A percentile compares a stretch with the other conserved stretches of the same genome.
These are phyloP conservation scores for Ceratocystis harringtonii DNA, from an alignment of 2,329 filamentous ascomycete genomes.

Conservation along the genomic window DNA sequence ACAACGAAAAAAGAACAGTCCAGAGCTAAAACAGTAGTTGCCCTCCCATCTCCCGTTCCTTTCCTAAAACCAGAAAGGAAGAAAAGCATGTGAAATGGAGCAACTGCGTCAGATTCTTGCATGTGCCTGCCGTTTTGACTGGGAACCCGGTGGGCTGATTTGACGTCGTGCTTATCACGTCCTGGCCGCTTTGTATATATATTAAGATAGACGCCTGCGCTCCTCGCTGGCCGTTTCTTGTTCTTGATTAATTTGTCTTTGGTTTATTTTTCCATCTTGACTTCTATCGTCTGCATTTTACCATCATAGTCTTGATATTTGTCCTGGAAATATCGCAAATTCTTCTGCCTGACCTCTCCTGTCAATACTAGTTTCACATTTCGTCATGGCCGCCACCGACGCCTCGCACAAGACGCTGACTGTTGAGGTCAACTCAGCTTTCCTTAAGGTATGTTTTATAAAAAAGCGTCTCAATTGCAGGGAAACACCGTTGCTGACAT, in stretches of 20 bases:
- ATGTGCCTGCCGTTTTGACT: not conserved
- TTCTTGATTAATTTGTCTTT: not conserved
- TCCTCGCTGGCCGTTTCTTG: not conserved
- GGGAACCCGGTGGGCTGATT: not conserved
- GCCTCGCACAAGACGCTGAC: conserved; percentile 11
- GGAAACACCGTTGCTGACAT: not conserved
- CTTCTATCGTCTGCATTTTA: not conserved
- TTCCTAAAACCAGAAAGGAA: not conserved
- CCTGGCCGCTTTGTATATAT: not conserved
- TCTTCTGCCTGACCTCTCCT: not conserved
- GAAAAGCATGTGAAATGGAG: conserved; percentile 5
- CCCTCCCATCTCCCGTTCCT: not conserved
- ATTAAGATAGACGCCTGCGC: not conserved
- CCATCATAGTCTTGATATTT: not conserved
- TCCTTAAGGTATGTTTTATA: conserved; percentile 31
- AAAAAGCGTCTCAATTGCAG: too few species aligned
- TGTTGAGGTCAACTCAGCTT: conserved; percentile 30
- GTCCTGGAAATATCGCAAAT: not conserved
- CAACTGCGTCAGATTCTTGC: conserved; percentile 8
- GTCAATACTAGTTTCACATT: not conserved
- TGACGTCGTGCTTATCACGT: conserved; percentile 1
- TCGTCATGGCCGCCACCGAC: conserved; percentile 26
- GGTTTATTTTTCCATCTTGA: not conserved
- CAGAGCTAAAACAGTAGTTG: not conserved
- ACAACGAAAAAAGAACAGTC: not conserved